A percentile compares a stretch with the other conserved stretches of the same genome.
Evolutionary conservation across 108 stramenopile species (phyloP).

Genomic region (Hondaea fermentalgiana): DNA sequence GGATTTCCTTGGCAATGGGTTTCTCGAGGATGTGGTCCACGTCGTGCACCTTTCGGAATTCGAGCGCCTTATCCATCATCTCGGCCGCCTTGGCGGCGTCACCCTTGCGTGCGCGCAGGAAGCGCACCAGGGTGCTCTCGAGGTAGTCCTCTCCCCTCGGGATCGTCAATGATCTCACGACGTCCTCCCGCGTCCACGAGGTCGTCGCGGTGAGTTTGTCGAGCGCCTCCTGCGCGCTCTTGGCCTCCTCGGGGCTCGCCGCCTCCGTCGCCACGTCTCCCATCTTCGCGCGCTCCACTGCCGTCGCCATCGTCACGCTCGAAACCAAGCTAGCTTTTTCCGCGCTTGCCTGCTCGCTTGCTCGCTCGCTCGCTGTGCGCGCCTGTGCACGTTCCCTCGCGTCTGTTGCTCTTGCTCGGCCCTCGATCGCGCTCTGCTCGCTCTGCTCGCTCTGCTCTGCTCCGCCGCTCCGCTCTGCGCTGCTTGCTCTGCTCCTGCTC

Average conservation of each 20-base stretch:
- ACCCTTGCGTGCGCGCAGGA: constrained; percentile 9
- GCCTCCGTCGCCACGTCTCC: constrained; percentile 11
- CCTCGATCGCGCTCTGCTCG: too few species aligned
- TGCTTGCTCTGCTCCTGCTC: too few species aligned
- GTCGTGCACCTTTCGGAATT: neutral
- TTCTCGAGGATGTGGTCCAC: neutral
- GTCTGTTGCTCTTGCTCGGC: too few species aligned
- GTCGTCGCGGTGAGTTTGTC: neutral
- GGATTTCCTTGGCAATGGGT: neutral
- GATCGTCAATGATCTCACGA: neutral
- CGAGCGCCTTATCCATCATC: neutral
- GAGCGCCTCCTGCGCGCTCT: neutral
- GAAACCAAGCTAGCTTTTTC: too few species aligned
- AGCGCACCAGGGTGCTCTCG: neutral
- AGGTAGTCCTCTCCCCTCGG: neutral
- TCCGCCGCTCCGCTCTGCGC: too few species aligned
- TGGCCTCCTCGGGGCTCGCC: neutral
- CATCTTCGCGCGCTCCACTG: neutral
- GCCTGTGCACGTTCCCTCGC: too few species aligned
- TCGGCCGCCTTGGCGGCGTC: neutral
- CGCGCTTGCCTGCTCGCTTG: too few species aligned
- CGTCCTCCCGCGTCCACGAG: neutral
- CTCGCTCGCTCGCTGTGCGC: too few species aligned
- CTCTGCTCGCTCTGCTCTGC: too few species aligned
- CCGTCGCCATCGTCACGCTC: neutral